Evolutionary conservation across 371 early-diverging fungal genomes (phyloP), one percentile per base, ranked within the genome.

Genomic region (Mortierella sp.): DNA sequence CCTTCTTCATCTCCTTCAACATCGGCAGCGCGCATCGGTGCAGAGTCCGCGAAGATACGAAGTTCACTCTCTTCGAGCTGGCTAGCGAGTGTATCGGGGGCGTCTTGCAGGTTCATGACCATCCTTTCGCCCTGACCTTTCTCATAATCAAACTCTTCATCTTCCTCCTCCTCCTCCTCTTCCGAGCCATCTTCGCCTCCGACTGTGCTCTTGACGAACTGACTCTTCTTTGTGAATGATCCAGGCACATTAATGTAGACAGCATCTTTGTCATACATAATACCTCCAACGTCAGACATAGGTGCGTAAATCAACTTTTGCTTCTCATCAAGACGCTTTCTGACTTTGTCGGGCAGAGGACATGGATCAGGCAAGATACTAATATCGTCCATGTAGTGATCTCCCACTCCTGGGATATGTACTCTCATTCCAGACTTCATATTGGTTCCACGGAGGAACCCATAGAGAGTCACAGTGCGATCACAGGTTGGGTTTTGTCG

Each of bases 231-330:
- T 19, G 94, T 90, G 69, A 94, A 95, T 45, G 89, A 88, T 40
- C 96, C 96, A 10, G 96, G 95, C 6, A 99, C 95, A 69, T 96
- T 94, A 74, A 99, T 97, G 76, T 99, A 99, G 22, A 99, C 96
- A 10, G 98, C 98, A 87, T 99, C 99, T 81, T 96, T 97, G 85
- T 99, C 99, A 85, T 96, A 98, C 90, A 97, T 91, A 72, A 99
- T 94, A 55, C 99, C 99, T 74, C 96, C 97, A 8, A 99, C 95
- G 74, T 98, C 98, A 0, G 96, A 94, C 97, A 97, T 97, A 43
- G 99, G 99, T n/a, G 98, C 99, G 75, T 98, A 98, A 35, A 98
- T 93, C 49, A 97, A 87, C 84, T 96, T 97, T 72, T 96, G 92
- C 76, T 97, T 95, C 74, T 97, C 97, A 76, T 91, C 93, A 75